Conservation (phyloP, 768 basidiomycete genomes). For the Lactarius hengduanensis region DNA sequence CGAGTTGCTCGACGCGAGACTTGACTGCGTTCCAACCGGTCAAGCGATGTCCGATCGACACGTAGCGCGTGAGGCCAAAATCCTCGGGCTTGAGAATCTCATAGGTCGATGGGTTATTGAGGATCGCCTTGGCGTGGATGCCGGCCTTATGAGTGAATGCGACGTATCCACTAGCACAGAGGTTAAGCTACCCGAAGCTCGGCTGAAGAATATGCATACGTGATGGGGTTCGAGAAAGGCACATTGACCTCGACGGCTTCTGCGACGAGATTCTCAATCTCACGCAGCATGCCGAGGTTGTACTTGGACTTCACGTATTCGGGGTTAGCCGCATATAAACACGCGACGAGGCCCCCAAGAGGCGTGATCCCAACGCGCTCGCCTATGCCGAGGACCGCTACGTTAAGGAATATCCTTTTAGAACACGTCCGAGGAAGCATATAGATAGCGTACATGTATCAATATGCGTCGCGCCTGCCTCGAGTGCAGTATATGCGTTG, state of each 20-base stretch:
- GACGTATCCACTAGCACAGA: slow-evolving; percentile 79
- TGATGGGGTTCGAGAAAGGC: slow-evolving; percentile 96
- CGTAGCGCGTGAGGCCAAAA: slow-evolving; percentile 96
- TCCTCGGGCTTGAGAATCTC: slow-evolving; percentile 99
- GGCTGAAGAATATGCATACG: slow-evolving; percentile 47
- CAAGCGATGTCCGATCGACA: slow-evolving; percentile 95
- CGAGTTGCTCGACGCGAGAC: slow-evolving; percentile 96
- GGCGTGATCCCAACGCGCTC: slow-evolving; percentile 99
- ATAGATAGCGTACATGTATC: slow-evolving; percentile 73
- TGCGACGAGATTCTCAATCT: slow-evolving; percentile 98
- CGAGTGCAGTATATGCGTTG: slow-evolving; percentile 96
- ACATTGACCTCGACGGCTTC: slow-evolving; percentile 98
- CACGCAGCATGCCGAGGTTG: slow-evolving; percentile 94
- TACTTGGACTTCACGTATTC: slow-evolving; percentile 99
- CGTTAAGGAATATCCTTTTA: slow-evolving; percentile 21
- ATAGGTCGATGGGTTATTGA: slow-evolving; percentile 98
- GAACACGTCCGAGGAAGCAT: neutral
- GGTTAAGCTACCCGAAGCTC: neutral
- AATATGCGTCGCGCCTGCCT: slow-evolving; percentile 98
- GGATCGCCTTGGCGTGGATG: slow-evolving; percentile 99
- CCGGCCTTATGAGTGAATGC: slow-evolving; percentile 99
- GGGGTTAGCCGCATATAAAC: slow-evolving; percentile 94
- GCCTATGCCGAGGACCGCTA: slow-evolving; percentile 94
- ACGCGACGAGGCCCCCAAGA: slow-evolving; percentile 93
- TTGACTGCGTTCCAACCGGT: slow-evolving; percentile 99